phyloP scores from a whole-genome alignment of 768 basidiomycete genomes.

The Tricholoma bakamatsutake region DNA sequence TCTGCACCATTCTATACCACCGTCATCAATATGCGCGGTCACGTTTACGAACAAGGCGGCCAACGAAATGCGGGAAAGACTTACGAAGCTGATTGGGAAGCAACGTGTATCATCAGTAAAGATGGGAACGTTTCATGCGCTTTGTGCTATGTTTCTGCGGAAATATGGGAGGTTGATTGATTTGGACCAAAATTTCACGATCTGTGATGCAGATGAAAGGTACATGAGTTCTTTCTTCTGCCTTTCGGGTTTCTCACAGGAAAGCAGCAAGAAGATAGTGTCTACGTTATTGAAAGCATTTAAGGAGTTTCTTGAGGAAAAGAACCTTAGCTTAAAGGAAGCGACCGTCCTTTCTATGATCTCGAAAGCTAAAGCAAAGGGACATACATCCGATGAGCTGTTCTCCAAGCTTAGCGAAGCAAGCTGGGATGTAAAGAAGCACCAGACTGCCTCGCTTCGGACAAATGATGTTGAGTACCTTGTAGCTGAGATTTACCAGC shows the following conservation, averaged over 20 bases:
- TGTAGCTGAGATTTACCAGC: constrained; percentile 49
- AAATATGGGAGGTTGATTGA: constrained; percentile 53
- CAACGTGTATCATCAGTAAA: constrained; percentile 45
- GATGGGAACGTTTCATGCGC: constrained; percentile 76
- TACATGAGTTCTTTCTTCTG: constrained; percentile 20
- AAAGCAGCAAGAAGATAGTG: constrained; percentile 61
- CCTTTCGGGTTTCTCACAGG: constrained; percentile 3
- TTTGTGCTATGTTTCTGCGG: constrained; percentile 69
- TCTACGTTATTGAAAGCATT: constrained; percentile 51
- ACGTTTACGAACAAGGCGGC: constrained; percentile 92
- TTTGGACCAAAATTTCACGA: constrained; percentile 69
- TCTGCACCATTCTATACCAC: constrained; percentile 40
- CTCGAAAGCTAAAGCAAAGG: constrained; percentile 71
- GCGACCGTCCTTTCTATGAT: constrained; percentile 52
- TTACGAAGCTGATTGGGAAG: constrained; percentile 63
- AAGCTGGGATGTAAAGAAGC: constrained; percentile 11
- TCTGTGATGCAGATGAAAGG: constrained; percentile 81
- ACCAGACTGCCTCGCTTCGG: not conserved
- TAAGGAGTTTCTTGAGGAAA: constrained; percentile 38
- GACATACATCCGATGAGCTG: constrained; percentile 47
- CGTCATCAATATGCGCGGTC: constrained; percentile 67
- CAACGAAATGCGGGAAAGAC: constrained; percentile 74
- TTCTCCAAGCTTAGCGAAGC: constrained; percentile 18
- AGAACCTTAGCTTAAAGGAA: constrained; percentile 50
- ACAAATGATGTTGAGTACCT: constrained; percentile 32